Base-by-base conservation (phyloP, 345 rosid species). In the Combretum micranthum region DNA sequence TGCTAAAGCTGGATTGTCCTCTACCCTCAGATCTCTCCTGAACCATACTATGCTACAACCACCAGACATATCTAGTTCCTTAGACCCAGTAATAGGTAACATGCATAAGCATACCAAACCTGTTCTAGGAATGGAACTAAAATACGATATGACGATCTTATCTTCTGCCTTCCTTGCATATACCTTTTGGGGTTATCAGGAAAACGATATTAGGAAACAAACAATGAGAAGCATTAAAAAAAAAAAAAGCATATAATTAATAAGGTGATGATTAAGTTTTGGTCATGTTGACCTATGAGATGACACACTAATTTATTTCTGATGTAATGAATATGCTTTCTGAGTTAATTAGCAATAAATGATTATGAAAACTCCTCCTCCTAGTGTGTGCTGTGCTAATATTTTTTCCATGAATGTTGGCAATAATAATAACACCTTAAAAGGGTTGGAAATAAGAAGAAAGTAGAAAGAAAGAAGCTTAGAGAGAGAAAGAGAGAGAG, bases 21-120 rank as follows among this genome's bases (percentile, higher is more conserved):
- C 97, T 1, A 88, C 87, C 67, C 99, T 88, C 59, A 88, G 91
- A 86, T 92, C 99, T 83, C 97, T 88, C 72, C 96, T 86, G 75
- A 92, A 86, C 96, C 98, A 92, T 44, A 92, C 96, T 75, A 92
- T 86, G 77, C 93, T 86, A 63, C 96, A 76, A 20, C 83, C 79
- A 72, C 95, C 83, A 39, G 88, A 77, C 95, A 86, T 86, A 77
- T 76, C 80, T 56, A 53, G 44, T 20, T 45, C 37, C 46, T 42
- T 52, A 56, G 45, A 56, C 45, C 52, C 50, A 49, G 52, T 46
- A 22, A 32, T 51, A 25, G 22, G 39, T 32, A 42, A 52, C 74
- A 74, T 26, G 55, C 44, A 49, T 39, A 50, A 44, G 19, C 3
- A 44, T 32, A 57, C 20, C 63, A 77, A 71, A 65, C 56, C 64